Conservation (phyloP, 345 rosid genomes). For the Syzygium aqueum region DNA sequence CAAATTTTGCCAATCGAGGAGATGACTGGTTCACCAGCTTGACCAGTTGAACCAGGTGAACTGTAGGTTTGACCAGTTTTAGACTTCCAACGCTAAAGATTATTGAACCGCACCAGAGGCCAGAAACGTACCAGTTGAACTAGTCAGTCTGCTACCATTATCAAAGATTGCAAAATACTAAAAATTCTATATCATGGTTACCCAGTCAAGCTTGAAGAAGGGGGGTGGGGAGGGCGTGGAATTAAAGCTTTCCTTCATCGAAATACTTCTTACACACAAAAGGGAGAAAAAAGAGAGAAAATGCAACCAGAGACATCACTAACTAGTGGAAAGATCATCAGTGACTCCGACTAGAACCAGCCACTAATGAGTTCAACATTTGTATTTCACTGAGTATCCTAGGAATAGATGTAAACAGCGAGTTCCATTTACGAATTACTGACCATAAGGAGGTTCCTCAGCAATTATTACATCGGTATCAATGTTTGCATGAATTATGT, state of each 20-base stretch:
- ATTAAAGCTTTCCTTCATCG: no score
- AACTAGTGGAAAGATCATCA: no score
- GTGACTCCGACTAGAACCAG: background rate
- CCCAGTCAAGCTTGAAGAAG: background rate
- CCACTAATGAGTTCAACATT: background rate
- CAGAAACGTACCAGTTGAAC: background rate
- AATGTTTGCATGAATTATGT: slow-evolving; percentile 96
- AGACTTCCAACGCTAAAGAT: background rate
- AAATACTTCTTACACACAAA: no score
- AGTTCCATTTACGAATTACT: slow-evolving; percentile 15
- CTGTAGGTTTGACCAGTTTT: background rate
- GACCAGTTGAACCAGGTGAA: background rate
- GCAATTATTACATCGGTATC: slow-evolving; percentile 98
- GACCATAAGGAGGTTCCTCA: slow-evolving; percentile 95
- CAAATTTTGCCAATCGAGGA: background rate
- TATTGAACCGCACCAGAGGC: background rate
- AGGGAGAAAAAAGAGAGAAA: no score
- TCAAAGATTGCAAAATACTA: background rate
- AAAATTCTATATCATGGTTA: background rate
- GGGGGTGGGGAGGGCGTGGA: no score
- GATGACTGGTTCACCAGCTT: background rate
- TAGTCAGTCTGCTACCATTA: background rate
- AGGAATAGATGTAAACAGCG: background rate
- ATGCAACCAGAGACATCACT: no score
- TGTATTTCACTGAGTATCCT: background rate